phyloP scores from a whole-genome alignment of 495 filamentous ascomycete genomes.

The Hypomontagnella submonticulosa region DNA sequence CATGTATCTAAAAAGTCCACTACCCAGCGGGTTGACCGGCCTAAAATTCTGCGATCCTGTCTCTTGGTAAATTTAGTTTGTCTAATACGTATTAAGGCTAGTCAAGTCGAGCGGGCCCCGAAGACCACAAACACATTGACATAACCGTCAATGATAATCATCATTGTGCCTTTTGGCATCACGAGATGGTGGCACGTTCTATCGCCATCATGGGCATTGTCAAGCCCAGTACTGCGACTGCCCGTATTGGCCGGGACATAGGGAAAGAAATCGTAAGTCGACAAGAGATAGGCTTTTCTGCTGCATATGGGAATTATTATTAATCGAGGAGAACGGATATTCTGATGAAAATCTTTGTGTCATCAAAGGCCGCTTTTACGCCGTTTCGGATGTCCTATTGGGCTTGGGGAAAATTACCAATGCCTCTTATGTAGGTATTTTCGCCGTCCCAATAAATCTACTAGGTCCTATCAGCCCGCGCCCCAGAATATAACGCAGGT shows the following conservation, averaged over 20 bases:
- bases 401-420: conserved; percentile 12
- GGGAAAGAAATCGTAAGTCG: conserved; percentile 21
- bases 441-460: conserved; percentile 1
- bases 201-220: conserved; percentile 15
- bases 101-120: not conserved
- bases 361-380: conserved; percentile 14
- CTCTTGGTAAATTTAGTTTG: conserved; percentile 36
- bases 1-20: too few species aligned
- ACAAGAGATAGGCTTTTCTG: conserved; percentile 18
- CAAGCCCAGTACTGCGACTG: not conserved
- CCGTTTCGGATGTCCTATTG: conserved; percentile 25
- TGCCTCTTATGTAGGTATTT: not conserved
- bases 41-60: conserved; percentile 31
- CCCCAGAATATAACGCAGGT: conserved; percentile 29
- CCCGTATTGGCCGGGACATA: conserved; percentile 13
- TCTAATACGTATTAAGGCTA: conserved; percentile 31
- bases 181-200: conserved; percentile 40
- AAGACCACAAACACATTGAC: not conserved
- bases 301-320: conserved; percentile 4
- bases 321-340: conserved; percentile 15
- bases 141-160: conserved; percentile 12
- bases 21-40: conserved; percentile 35
- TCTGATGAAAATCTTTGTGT: conserved; percentile 24
- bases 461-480: conserved; percentile 30
- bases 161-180: conserved; percentile 26